Evolutionary conservation across 495 filamentous ascomycete genomes (phyloP), one percentile per base, ranked within the genome.

Genomic region (Tuber aestivum): DNA sequence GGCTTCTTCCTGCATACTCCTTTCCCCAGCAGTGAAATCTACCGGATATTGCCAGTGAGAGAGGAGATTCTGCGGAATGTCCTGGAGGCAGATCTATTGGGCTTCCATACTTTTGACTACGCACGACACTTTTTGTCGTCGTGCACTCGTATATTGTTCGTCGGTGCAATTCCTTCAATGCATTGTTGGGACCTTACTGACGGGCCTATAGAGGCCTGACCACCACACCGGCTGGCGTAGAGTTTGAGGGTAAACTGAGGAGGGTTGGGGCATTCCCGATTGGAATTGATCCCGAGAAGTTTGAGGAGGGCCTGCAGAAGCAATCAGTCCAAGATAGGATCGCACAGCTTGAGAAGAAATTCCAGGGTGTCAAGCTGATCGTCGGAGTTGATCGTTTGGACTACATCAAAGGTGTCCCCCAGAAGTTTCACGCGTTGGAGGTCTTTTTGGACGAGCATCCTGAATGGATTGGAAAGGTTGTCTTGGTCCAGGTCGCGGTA

Each of bases 41-140:
- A 95, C 86, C 89, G 93, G 23, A 94, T 94, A 74, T 85, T 98
- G 14, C 95, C 95, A 9, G 94, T 97, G 37, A 88, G 94, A 56
- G 92, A 95, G 80, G 90, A 92, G 75, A 87, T 97, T 56, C 86
- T 97, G 41, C 85, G 90, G 69, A 94, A 95, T 37, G 86, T 97
- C 50, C 85, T 98, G 44, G 89, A 93, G 70, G 93, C 93, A 84
- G 94, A 97, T 83, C 83, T 97, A 77, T 89, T 97, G 80, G 95
- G 95, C 23, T 97, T 98, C 84, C 95, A 98, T 80, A 97, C 95
- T 5, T 95, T 96, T 84, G 93, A 97, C 85, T 97, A 97, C 82
- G 93, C 91, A 40, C 86, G 93, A 72, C 95, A 98, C 83, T 97
- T 97, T 82, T 85, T 95, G 65, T 94, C 91, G 81, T 93, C 91